phyloP scores from a whole-genome alignment of 179 eudicot species.

The Silene coronaria region DNA sequence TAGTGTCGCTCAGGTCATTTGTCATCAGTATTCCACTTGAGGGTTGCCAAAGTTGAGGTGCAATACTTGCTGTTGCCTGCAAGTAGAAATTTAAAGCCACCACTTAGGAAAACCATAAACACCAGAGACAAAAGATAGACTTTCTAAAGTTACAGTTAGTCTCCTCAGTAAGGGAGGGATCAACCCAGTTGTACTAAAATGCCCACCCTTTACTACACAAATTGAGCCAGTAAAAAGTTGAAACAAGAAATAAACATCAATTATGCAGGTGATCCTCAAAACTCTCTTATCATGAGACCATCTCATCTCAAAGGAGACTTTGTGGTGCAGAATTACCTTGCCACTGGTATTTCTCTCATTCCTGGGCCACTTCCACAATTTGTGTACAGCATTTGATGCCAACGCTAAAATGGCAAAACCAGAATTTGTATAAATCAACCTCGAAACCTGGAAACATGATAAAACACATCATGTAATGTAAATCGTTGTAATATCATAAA shows the following conservation, averaged over 20 bases:
- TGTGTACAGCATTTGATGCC: constrained; percentile 72
- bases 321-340: constrained; percentile 42
- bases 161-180: neutral
- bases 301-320: neutral
- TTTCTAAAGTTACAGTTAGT: neutral
- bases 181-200: neutral
- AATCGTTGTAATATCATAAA: neutral
- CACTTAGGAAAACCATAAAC: neutral
- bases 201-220: too few species aligned
- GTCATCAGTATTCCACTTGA: constrained; percentile 82
- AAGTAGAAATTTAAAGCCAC: constrained; percentile 15
- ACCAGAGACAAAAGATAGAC: neutral
- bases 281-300: neutral
- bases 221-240: too few species aligned
- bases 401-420: constrained; percentile 70
- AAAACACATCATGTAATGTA: neutral
- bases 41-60: constrained; percentile 84
- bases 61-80: constrained; percentile 72
- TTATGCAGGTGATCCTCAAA: too few species aligned
- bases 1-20: constrained; percentile 61
- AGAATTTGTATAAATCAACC: constrained; percentile 71
- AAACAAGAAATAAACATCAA: too few species aligned
- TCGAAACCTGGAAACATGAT: constrained; percentile 46
- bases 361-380: constrained; percentile 80
- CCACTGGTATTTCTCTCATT: constrained; percentile 49